phyloP scores from a whole-genome alignment of 2,329 filamentous ascomycete species.

The Aspergillus vadensis region DNA sequence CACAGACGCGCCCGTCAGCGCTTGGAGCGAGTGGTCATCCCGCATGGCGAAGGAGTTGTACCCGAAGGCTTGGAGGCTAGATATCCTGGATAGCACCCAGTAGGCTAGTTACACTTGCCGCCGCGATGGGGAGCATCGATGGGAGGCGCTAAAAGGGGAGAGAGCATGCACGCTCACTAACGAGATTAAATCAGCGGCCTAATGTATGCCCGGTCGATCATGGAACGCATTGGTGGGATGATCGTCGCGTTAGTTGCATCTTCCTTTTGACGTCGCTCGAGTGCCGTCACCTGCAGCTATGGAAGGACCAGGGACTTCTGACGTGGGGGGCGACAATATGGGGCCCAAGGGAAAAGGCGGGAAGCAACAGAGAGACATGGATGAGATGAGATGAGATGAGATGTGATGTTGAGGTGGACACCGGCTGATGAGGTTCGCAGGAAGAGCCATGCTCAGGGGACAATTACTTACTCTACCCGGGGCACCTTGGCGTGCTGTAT shows the following conservation, averaged over 20 bases:
- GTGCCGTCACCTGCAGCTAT: slow-evolving; percentile 6
- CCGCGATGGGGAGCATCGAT: background rate
- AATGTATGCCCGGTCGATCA: slow-evolving; percentile 26
- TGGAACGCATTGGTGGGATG: slow-evolving; percentile 14
- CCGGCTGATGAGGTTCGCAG: no score
- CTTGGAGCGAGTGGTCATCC: background rate
- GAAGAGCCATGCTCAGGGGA: no score
- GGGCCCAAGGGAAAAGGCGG: slow-evolving; percentile 1
- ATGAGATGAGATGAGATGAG: no score
- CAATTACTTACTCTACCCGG: no score
- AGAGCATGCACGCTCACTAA: slow-evolving; percentile 5
- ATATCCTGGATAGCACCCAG: background rate
- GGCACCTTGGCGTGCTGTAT: no score
- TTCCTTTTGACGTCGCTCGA: slow-evolving; percentile 18
- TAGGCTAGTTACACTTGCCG: background rate
- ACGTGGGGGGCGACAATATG: background rate
- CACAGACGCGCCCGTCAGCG: slow-evolving; percentile 4
- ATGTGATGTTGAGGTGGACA: no score
- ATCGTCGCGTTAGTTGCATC: slow-evolving; percentile 18
- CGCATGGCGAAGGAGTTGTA: background rate
- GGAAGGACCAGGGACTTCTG: slow-evolving; percentile 1
- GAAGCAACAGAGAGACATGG: slow-evolving; percentile 1
- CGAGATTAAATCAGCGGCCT: slow-evolving; percentile 16
- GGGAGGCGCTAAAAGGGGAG: background rate
- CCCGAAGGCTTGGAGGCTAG: background rate